phyloP scores from a whole-genome alignment of 805 yeast genomes.

The Jamesozyma hellenica region DNA sequence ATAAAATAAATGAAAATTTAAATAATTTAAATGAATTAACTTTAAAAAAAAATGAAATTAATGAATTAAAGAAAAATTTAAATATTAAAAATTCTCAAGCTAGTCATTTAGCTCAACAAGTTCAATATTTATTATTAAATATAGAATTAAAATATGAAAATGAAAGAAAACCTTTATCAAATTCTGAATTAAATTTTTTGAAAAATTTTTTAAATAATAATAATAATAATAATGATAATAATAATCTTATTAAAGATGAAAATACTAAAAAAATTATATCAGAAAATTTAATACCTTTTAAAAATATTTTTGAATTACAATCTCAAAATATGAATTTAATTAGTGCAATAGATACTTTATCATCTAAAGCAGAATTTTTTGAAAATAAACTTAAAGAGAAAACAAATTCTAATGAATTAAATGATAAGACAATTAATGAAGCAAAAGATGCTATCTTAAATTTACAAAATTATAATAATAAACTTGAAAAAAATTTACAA shows the following conservation, averaged over 20 bases:
- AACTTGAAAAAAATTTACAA: constrained; percentile 41
- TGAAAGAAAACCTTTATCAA: constrained; percentile 50
- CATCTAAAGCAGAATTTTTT: constrained; percentile 42
- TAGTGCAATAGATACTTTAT: constrained; percentile 43
- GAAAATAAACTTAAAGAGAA: constrained; percentile 59
- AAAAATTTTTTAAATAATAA: constrained; percentile 32
- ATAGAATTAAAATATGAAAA: constrained; percentile 45
- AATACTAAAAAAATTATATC: constrained; percentile 38
- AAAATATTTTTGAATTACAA: constrained; percentile 56
- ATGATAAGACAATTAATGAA: constrained; percentile 43
- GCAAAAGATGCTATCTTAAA: constrained; percentile 61
- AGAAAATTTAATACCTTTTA: constrained; percentile 62
- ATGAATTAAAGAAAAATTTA: constrained; percentile 27
- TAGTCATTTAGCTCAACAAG: constrained; percentile 67
- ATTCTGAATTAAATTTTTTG: constrained; percentile 51
- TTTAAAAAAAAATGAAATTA: constrained; percentile 9
- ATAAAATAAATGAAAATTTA: constrained; percentile 42
- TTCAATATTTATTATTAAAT: constrained; percentile 61
- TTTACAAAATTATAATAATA: constrained; percentile 47
- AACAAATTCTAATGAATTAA: constrained; percentile 16
- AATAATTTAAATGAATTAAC: constrained; percentile 21
- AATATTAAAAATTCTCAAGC: constrained; percentile 42
- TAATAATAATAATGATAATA: constrained; percentile 43
- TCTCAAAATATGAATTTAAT: constrained; percentile 64
- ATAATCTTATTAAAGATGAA: constrained; percentile 16